A percentile compares a stretch with the other conserved stretches of the same genome.
Evolutionary conservation across 2,329 filamentous ascomycete genomes (phyloP).

Genomic region (Fonsecaea nubica): DNA sequence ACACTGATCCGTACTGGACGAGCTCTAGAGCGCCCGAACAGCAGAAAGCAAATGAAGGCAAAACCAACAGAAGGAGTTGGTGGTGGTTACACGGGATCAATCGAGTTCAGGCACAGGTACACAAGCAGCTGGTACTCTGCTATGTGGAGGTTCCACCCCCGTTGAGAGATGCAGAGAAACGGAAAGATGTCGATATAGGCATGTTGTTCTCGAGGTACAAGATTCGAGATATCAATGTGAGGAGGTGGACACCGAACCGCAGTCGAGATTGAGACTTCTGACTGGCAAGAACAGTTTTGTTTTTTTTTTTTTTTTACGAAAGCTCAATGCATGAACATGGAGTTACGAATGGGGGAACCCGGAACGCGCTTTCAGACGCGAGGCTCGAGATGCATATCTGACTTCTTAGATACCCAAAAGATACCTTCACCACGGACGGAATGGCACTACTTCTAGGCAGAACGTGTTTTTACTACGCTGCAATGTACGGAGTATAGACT

Average conservation of each 20-base stretch:
- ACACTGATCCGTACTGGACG: constrained; percentile 74
- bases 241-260: constrained; percentile 83
- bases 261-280: constrained; percentile 62
- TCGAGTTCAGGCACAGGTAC: constrained; percentile 84
- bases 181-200: constrained; percentile 62
- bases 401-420: neutral
- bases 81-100: constrained; percentile 80
- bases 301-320: neutral
- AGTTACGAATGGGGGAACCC: neutral
- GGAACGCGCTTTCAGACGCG: too few species aligned
- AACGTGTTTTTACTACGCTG: too few species aligned
- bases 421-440: neutral
- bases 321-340: neutral
- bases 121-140: constrained; percentile 85
- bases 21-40: constrained; percentile 54
- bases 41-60: constrained; percentile 58
- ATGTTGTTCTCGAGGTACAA: constrained; percentile 71
- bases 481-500: too few species aligned
- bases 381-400: neutral
- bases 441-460: too few species aligned
- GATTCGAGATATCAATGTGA: constrained; percentile 79
- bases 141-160: constrained; percentile 91
- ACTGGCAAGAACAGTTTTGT: too few species aligned
- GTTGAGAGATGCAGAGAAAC: constrained; percentile 51
- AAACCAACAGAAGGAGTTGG: constrained; percentile 53